Base-by-base conservation (phyloP, 345 rosid species). In the Brassica incana region DNA sequence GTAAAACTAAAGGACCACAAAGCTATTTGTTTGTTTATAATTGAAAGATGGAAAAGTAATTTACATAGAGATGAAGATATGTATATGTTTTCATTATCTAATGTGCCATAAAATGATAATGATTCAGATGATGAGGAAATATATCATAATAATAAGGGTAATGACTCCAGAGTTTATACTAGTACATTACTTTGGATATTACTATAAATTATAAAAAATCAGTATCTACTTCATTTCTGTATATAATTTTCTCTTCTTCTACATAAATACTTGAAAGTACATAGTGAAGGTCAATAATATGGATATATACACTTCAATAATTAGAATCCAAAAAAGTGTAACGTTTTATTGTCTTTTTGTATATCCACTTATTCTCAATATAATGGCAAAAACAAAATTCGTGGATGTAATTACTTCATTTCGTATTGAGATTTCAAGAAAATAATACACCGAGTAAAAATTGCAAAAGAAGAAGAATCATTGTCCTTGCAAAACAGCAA, bases 401-500 rank as follows among this genome's bases (percentile, higher is more conserved):
- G 35, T 72, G 20, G 52, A 72, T 72, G 80, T 3, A 69, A 6
- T 69, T 60, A 18, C 11, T 48, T 61, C 69, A 58, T 40, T 52
- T 52, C 32, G 40, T 27, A 56, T 35, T 30, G 63, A 33, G 11
- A 70, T 15, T n/a, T 45, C 15, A 15, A 33, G 15, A 71, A 56
- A 4, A 29, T 18, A 25, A 36, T 23, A 23, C 36, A 25, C 3
- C 43, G 11, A 33, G 56, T 20, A 67, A 59, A 67, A 38, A 27
- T 38, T 45, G 18, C 14, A 38, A 64, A 48, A 35, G n/a, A 50
- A 23, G 20, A 50, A 25, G 40, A 50, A 27, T 35, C 35, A 70
- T 70, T 77, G 71, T 70, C 80, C 70, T 77, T 77, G 75, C 75
- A 61, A 62, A 69, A 18, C 75, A 70, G 29, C 54, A 59, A 14